Percentiles rank a stretch among this genome's conserved stretches.
These are phyloP conservation scores for Neocucurbitaria cava DNA, from an alignment of 2,329 filamentous ascomycete genomes.

Conservation along the genomic window DNA sequence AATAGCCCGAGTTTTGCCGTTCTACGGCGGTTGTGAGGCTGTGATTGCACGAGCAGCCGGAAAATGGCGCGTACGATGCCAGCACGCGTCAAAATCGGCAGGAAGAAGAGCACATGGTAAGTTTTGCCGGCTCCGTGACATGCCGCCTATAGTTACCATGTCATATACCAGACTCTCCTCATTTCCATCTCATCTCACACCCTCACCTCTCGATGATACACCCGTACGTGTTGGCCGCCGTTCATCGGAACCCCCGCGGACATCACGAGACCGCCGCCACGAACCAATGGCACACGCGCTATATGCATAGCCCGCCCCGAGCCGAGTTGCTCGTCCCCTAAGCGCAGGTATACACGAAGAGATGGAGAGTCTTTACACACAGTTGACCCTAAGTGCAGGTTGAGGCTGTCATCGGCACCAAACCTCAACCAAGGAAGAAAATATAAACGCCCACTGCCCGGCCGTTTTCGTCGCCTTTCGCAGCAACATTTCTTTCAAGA, in stretches of 20 bases:
- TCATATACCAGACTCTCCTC: background rate
- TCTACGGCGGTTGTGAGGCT: constrained; percentile 9
- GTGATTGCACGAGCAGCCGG: constrained; percentile 21
- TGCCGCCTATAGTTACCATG: background rate
- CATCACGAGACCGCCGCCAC: constrained; percentile 14
- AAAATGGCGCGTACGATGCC: constrained; percentile 18
- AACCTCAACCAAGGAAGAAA: constrained; percentile 15
- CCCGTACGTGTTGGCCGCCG: background rate
- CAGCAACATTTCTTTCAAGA: constrained; percentile 5
- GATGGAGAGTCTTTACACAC: constrained; percentile 15
- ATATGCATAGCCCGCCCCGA: constrained; percentile 29
- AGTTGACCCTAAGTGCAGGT: constrained; percentile 28
- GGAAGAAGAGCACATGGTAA: constrained; percentile 17
- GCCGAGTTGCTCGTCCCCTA: constrained; percentile 27
- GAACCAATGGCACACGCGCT: constrained; percentile 29
- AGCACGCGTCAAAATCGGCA: constrained; percentile 14
- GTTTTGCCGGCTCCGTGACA: constrained; percentile 20
- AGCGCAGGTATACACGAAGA: constrained; percentile 25
- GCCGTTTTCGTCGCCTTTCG: constrained; percentile 5
- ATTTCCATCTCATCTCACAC: background rate
- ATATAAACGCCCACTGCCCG: constrained; percentile 20
- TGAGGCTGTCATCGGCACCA: constrained; percentile 36
- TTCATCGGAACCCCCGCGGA: constrained; percentile 6
- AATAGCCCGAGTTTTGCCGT: background rate
- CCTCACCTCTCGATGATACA: background rate